Conservation (phyloP, 2,329 filamentous ascomycete genomes). For the Colletotrichum acutatum region DNA sequence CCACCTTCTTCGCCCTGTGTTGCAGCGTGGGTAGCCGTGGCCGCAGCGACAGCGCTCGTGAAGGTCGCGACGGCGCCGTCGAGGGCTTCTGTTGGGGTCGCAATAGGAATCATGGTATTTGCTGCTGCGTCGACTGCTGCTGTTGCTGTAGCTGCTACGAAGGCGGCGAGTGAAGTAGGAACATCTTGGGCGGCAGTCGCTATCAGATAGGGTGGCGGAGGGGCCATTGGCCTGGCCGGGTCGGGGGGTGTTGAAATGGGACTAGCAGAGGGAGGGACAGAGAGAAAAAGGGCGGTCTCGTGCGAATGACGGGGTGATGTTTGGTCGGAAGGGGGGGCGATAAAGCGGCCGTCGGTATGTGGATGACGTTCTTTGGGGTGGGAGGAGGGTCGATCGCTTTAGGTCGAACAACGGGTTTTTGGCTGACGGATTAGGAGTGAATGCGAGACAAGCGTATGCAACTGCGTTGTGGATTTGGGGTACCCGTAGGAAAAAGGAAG, state of each 20-base stretch:
- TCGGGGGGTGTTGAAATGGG: slow-evolving; percentile 6
- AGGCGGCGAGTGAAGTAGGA: slow-evolving; percentile 25
- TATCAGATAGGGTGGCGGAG: slow-evolving; percentile 33
- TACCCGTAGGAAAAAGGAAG: background rate
- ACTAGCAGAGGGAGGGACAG: slow-evolving; percentile 16
- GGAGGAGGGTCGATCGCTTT: background rate
- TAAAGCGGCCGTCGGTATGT: slow-evolving; percentile 23
- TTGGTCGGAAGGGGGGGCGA: slow-evolving; percentile 16
- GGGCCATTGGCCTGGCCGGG: slow-evolving; percentile 29
- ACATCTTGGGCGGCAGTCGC: slow-evolving; percentile 31
- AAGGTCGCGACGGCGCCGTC: slow-evolving; percentile 43
- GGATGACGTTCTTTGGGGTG: slow-evolving; percentile 27
- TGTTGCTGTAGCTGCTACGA: slow-evolving; percentile 19
- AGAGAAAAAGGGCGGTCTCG: slow-evolving; percentile 12
- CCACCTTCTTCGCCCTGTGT: slow-evolving; percentile 53
- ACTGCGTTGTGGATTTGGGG: background rate
- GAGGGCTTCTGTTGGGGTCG: slow-evolving; percentile 35
- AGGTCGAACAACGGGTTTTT: slow-evolving; percentile 7
- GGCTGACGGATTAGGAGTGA: background rate
- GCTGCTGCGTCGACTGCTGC: slow-evolving; percentile 11
- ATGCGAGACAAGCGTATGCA: slow-evolving; percentile 14
- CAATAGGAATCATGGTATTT: slow-evolving; percentile 23
- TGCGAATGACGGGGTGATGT: slow-evolving; percentile 24
- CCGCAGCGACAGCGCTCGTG: slow-evolving; percentile 42
- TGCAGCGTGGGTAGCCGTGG: slow-evolving; percentile 41